Conservation (phyloP, 306 rosid species). For the Amphicarpaea edgeworthii region DNA sequence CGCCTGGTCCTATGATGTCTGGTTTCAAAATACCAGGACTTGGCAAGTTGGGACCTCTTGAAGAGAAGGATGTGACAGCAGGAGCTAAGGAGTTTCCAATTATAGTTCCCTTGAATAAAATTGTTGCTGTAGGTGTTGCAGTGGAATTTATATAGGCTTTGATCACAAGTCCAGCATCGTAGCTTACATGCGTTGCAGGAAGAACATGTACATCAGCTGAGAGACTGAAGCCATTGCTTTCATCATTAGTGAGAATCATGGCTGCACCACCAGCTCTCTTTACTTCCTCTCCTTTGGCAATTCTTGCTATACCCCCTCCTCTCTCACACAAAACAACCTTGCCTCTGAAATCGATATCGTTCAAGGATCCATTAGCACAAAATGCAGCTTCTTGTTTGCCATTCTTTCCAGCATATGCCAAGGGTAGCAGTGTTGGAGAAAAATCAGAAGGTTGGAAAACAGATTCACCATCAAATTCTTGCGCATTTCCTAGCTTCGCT, state of each 20-base stretch:
- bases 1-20: slow-evolving; percentile 75
- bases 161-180: slow-evolving; percentile 62
- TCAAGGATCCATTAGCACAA: slow-evolving; percentile 63
- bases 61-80: slow-evolving; percentile 65
- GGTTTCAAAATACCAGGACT: slow-evolving; percentile 88
- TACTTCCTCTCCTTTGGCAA: slow-evolving; percentile 67
- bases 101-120: slow-evolving; percentile 69
- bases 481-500: slow-evolving; percentile 60
- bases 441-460: slow-evolving; percentile 58
- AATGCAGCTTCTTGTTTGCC: slow-evolving; percentile 58
- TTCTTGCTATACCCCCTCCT: slow-evolving; percentile 67
- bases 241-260: slow-evolving; percentile 72
- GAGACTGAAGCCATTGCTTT: slow-evolving; percentile 55
- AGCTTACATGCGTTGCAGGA: slow-evolving; percentile 70
- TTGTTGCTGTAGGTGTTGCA: slow-evolving; percentile 60
- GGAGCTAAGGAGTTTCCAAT: slow-evolving; percentile 63
- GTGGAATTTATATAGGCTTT: slow-evolving; percentile 72
- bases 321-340: slow-evolving; percentile 71
- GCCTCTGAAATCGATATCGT: slow-evolving; percentile 51
- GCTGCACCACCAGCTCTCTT: slow-evolving; percentile 67
- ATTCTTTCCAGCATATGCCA: slow-evolving; percentile 62
- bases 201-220: slow-evolving; percentile 67
- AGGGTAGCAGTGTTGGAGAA: slow-evolving; percentile 50
- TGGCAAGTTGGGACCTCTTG: slow-evolving; percentile 75
- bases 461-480: slow-evolving; percentile 56